Conservation (phyloP, 805 yeast genomes). For the Ogataea paraovalis region DNA sequence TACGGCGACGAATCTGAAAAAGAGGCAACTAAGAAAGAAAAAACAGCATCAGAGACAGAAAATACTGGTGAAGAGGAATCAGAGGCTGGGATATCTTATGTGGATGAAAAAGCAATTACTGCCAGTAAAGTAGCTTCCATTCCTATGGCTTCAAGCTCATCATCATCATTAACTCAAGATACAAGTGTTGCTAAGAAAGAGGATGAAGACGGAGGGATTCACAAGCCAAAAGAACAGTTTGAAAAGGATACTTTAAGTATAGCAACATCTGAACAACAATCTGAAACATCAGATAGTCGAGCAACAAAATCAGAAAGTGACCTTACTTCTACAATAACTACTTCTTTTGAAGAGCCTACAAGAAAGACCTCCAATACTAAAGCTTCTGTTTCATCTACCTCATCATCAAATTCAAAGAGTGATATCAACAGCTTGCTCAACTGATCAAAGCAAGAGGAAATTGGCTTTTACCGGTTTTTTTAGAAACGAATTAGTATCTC, state of each 20-base stretch:
- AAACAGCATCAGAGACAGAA: neutral
- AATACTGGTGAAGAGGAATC: neutral
- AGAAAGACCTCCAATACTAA: neutral
- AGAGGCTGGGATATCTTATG: too few species aligned
- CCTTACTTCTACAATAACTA: neutral
- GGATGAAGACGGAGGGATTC: too few species aligned
- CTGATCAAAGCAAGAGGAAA: neutral
- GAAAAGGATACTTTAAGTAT: too few species aligned
- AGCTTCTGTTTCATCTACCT: neutral
- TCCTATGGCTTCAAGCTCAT: too few species aligned
- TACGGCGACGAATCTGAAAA: neutral
- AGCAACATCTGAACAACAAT: too few species aligned
- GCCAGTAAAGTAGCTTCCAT: too few species aligned
- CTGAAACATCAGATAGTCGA: too few species aligned
- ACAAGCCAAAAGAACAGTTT: too few species aligned
- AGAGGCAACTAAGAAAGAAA: neutral
- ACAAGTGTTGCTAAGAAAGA: too few species aligned
- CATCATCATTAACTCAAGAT: too few species aligned
- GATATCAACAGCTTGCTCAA: constrained; percentile 1
- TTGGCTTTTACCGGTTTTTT: neutral
- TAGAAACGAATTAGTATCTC: neutral
- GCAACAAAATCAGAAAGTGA: neutral
- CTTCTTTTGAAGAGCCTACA: neutral
- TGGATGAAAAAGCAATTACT: too few species aligned
- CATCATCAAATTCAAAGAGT: constrained; percentile 1